A percentile compares a stretch with the other conserved stretches of the same genome.
Conservation (phyloP, 257 asterid species). For the Solanum pimpinellifolium region DNA sequence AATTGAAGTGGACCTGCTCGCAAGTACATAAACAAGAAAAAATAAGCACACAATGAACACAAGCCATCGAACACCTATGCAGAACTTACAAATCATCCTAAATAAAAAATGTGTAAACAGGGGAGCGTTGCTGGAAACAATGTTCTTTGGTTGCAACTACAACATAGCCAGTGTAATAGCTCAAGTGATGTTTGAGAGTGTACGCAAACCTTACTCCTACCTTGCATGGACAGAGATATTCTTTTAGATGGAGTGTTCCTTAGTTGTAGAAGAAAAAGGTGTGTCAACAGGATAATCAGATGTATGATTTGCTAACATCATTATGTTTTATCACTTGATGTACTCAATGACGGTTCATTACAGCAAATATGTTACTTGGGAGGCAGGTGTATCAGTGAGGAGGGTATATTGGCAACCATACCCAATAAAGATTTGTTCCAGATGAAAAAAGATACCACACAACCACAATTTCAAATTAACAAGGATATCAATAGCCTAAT, state of each 20-base stretch:
- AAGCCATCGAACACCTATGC: neutral
- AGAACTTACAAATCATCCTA: neutral
- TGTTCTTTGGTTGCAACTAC: neutral
- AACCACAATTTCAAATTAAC: neutral
- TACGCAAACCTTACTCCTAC: neutral
- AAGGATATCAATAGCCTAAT: neutral
- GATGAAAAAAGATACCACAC: neutral
- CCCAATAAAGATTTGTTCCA: neutral
- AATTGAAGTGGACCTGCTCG: constrained; percentile 84
- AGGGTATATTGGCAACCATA: neutral
- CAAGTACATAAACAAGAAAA: neutral
- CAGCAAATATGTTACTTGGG: neutral
- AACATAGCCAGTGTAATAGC: neutral
- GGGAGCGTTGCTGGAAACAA: neutral
- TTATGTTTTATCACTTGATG: neutral
- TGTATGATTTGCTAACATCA: neutral
- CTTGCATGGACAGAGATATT: neutral
- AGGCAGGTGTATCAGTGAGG: neutral
- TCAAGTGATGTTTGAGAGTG: neutral
- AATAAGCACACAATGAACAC: neutral
- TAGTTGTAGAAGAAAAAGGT: neutral
- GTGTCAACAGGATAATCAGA: neutral
- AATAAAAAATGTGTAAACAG: neutral
- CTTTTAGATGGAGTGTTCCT: neutral
- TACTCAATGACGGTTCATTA: neutral